Base-by-base conservation (phyloP, 2,329 filamentous ascomycete species). In the Penicillium sp. region DNA sequence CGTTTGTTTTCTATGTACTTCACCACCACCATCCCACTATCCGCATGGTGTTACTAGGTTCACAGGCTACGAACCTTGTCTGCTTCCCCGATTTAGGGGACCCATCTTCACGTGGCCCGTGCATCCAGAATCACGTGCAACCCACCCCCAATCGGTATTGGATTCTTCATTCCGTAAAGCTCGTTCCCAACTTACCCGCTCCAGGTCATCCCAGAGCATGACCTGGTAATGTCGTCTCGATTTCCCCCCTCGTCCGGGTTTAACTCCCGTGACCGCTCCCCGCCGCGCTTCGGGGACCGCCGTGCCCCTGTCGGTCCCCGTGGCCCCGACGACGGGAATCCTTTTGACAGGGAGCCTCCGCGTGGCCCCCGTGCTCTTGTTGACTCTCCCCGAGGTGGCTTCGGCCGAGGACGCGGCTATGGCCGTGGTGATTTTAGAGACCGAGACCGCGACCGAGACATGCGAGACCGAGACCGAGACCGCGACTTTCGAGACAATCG, bases 321-420 rank as follows among this genome's bases (percentile, higher is more conserved):
- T 47, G 71, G 70, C 25, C 74, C 77, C n/a, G 89, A 89, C 54
- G 81, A 80, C 59, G 71, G 80, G 60, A 79, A 85, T 58, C 84
- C 61, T 57, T 80, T 67, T 69, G 78, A 80, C 11, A 81, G 87
- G 58, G 89, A 95, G 57, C 86, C 89, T 2, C 91, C 91, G 3
- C 82, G 90, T 50, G 91, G 89, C 0, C 90, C 91, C 10, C 90
- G 92, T 70, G 89, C 88, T 4, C 76, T 91, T 51, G 81, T 88
- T 53, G 89, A 92, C 54, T 74, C 82, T 27, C 81, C 83, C n/a
- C 82, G 80, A 57, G 85, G 84, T 28, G 63, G 47, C 18, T 70
- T 72, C 52, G 64, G 71, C 46, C 67, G 68, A 40, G 69, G 70
- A 22, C 27, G 86, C 85, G 67, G 66, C n/a, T 68, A 68, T 52